phyloP scores from a whole-genome alignment of 2,329 filamentous ascomycete genomes.

The Aspergillus sergii region DNA sequence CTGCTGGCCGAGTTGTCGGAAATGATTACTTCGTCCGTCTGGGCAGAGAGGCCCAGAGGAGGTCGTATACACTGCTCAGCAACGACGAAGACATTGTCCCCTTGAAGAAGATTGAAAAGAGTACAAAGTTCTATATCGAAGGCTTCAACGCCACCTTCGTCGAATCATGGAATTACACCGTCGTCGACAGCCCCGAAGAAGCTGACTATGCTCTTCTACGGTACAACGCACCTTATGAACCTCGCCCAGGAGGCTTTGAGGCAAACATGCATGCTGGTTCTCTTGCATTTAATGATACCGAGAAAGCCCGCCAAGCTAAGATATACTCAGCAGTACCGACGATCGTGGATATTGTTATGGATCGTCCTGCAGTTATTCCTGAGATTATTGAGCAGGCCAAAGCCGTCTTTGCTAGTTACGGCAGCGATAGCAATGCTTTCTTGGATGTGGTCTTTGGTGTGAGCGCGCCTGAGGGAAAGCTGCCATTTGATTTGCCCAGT shows the following conservation, averaged over 20 bases:
- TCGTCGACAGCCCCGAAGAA: background rate
- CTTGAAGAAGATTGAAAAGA: background rate
- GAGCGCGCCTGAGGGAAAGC: conserved; percentile 42
- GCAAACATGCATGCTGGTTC: background rate
- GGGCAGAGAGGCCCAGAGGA: background rate
- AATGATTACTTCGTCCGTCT: background rate
- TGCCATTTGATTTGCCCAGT: conserved; percentile 53
- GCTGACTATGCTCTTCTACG: background rate
- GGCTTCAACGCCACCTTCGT: background rate
- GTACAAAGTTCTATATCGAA: background rate
- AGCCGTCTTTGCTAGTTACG: background rate
- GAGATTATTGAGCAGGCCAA: background rate
- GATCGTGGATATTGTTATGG: background rate
- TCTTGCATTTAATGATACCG: background rate
- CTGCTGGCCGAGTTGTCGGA: background rate
- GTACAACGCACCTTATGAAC: background rate
- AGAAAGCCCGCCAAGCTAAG: background rate
- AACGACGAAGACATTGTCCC: background rate
- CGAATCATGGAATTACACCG: background rate
- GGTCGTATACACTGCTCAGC: background rate
- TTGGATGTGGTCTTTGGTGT: conserved; percentile 29
- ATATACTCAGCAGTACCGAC: background rate
- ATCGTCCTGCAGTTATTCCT: background rate
- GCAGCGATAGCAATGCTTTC: background rate
- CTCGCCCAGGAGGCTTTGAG: background rate